Base-by-base conservation (phyloP, 176 grass and related monocot species). In the Carex myosuroides region DNA sequence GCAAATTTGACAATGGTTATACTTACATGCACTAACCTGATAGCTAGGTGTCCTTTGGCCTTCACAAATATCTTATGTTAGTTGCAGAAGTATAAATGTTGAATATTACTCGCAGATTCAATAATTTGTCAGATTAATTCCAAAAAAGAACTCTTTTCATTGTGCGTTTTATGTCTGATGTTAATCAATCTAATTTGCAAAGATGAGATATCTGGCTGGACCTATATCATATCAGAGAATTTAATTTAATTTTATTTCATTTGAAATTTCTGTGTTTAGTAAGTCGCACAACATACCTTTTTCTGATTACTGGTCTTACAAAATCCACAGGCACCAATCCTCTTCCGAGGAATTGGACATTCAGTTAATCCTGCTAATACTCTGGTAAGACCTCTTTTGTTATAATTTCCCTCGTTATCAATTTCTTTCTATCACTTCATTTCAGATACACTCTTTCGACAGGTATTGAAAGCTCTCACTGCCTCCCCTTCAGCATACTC, bases 391-490 rank as follows among this genome's bases (percentile, higher is more conserved):
- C 65, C 58, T 64, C 17, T 81, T 81, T 20, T 80, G 26, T 84
- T 52, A n/a, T 88, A 3, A 78, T 64, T 5, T 33, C 30, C 22
- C 8, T 93, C 82, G 44, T 84, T 64, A 57, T 44, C 81, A 16
- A 57, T 70, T 39, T 67, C 61, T 18, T 87, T 53, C 63, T 16
- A 18, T 66, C 26, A 2, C 0, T 13, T 59, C 26, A 68, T 81
- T 73, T 73, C 42, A 17, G 24, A 68, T 84, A 55, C 86, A n/a
- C 70, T 30, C 30, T 70, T 60, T 81, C 63, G 14, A 3, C 89
- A 98, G 95, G 92, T 95, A 54, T 65, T 99, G 79, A 99, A 95
- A 88, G 91, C 91, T 76, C 87, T 99, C 50, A 93, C 91, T 74
- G 88, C 96, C 11, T 99, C 91, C 60, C 81, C 91, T 37, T 95